These are phyloP conservation scores for Daedaleopsis sinensis DNA, from an alignment of 768 basidiomycete genomes.

Conservation along the genomic window DNA sequence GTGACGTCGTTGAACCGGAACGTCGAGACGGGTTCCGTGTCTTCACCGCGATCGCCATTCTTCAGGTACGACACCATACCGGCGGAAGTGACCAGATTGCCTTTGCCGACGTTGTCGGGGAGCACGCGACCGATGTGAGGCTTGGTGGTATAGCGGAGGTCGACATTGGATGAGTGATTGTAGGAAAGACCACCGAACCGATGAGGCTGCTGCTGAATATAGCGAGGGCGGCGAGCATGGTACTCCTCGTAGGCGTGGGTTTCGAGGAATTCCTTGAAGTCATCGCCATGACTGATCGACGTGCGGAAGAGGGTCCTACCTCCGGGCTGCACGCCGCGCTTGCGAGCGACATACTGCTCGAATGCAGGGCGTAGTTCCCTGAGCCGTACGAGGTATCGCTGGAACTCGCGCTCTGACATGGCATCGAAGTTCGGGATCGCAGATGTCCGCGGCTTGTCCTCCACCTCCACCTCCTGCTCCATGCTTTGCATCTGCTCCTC, in stretches of 20 bases:
- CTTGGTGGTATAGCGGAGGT: slow-evolving; percentile 52
- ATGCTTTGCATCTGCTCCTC: slow-evolving; percentile 6
- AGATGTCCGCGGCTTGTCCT: background rate
- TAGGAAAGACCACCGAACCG: slow-evolving; percentile 65
- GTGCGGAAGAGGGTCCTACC: slow-evolving; percentile 5
- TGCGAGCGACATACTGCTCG: slow-evolving; percentile 43
- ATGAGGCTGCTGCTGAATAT: slow-evolving; percentile 70
- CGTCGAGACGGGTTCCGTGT: slow-evolving; percentile 31
- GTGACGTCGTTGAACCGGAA: slow-evolving; percentile 34
- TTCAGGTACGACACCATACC: slow-evolving; percentile 41
- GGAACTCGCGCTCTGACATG: slow-evolving; percentile 64
- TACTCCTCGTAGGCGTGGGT: slow-evolving; percentile 30
- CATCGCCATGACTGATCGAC: slow-evolving; percentile 14
- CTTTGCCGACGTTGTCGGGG: background rate
- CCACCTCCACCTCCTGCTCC: background rate
- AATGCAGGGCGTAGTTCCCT: slow-evolving; percentile 61
- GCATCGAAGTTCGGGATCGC: slow-evolving; percentile 52
- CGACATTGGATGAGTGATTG: slow-evolving; percentile 52
- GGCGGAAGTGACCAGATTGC: slow-evolving; percentile 44
- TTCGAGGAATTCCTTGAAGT: slow-evolving; percentile 41
- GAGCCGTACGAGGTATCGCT: slow-evolving; percentile 59
- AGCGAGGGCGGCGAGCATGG: slow-evolving; percentile 30
- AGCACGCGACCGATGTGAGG: slow-evolving; percentile 61
- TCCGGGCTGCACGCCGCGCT: slow-evolving; percentile 16
- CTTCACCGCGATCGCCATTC: slow-evolving; percentile 11